phyloP scores from a whole-genome alignment of 768 basidiomycete species.

The Russula emetica region DNA sequence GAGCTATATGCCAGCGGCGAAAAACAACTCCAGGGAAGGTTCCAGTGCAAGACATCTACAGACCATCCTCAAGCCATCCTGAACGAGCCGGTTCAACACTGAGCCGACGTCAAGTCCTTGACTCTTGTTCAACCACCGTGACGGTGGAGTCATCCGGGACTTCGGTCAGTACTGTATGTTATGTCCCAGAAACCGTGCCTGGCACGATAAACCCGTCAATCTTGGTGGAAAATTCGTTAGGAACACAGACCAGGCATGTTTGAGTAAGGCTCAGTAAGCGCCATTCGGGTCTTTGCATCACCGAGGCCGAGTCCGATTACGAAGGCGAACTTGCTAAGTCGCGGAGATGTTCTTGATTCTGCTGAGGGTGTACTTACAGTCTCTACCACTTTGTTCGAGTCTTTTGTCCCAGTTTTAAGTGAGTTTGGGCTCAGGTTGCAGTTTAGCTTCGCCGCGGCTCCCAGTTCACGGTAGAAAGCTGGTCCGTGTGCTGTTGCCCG shows the following conservation, averaged over 20 bases:
- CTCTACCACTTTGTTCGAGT: background rate
- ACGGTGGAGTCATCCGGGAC: too few relatives aligned
- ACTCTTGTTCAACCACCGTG: background rate
- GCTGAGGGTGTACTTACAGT: background rate
- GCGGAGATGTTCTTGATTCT: background rate
- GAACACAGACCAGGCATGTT: background rate
- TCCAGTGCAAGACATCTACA: background rate
- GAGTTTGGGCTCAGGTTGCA: background rate
- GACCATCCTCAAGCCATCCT: too few relatives aligned
- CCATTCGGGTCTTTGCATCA: background rate
- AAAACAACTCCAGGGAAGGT: background rate
- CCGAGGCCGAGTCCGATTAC: background rate
- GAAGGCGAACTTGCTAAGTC: too few relatives aligned
- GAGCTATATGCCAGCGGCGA: background rate
- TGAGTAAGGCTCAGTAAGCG: background rate
- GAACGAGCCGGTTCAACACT: background rate
- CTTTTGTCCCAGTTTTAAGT: background rate
- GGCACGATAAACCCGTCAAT: background rate
- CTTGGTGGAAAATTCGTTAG: background rate
- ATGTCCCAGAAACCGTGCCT: background rate
- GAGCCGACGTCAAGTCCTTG: background rate
- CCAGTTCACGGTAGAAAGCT: background rate
- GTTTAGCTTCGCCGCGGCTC: background rate
- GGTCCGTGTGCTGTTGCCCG: background rate
- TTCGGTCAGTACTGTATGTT: background rate